Percentiles rank a stretch among this genome's conserved stretches.
These are phyloP conservation scores for Entomortierella parvispora DNA, from an alignment of 192 early-diverging fungal species.

Conservation along the genomic window DNA sequence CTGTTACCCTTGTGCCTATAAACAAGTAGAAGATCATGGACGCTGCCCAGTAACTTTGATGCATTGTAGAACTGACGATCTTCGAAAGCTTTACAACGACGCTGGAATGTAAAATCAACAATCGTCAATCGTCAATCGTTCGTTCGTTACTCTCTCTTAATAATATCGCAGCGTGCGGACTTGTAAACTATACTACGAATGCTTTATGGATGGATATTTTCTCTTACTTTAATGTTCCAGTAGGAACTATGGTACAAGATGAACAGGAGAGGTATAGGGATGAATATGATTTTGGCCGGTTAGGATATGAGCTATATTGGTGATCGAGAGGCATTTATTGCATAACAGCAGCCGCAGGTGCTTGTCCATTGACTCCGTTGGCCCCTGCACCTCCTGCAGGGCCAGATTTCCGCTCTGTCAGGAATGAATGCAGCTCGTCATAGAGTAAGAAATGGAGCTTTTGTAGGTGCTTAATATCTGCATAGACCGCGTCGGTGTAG, in stretches of 20 bases:
- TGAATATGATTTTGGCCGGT: too few species aligned
- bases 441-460: conserved; percentile 52
- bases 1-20: conserved; percentile 91
- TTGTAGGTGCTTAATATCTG: conserved; percentile 51
- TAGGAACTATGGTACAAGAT: too few species aligned
- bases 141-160: background rate
- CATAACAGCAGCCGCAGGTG: conserved; percentile 13
- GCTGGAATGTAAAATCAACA: conserved; percentile 31
- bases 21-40: conserved; percentile 73
- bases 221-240: too few species aligned
- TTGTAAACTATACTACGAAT: too few species aligned
- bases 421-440: conserved; percentile 55
- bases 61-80: conserved; percentile 57
- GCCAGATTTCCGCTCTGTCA: conserved; percentile 42
- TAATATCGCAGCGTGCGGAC: background rate
- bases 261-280: too few species aligned
- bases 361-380: conserved; percentile 14
- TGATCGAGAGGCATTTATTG: too few species aligned
- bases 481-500: conserved; percentile 55
- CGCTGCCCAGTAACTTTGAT: conserved; percentile 85
- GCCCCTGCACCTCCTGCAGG: background rate
- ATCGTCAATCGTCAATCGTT: too few species aligned
- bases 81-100: conserved; percentile 77
- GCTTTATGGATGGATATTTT: too few species aligned
- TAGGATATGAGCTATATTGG: too few species aligned